Conservation (phyloP, 192 early-diverging fungal genomes). For the Tieghemiomyces parasiticus region DNA sequence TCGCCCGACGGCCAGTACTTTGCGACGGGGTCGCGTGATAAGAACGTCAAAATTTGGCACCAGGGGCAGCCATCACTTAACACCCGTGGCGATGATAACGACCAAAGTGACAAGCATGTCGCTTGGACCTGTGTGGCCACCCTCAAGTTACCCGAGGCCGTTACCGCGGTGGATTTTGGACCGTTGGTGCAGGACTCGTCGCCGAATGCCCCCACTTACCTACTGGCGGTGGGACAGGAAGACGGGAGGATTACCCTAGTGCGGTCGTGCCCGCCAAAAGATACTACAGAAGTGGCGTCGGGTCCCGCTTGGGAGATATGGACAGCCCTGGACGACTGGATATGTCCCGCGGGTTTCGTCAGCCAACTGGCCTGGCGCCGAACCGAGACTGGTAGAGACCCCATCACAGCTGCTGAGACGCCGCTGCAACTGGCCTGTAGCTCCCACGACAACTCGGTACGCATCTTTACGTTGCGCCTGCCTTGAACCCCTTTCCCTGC, state of each 20-base stretch:
- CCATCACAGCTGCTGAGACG: not conserved
- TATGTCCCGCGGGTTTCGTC: constrained; percentile 38
- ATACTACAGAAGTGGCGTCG: constrained; percentile 8
- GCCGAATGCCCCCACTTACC: constrained; percentile 28
- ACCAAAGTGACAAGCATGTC: too few species aligned
- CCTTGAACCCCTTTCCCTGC: too few species aligned
- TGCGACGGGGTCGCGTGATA: constrained; percentile 87
- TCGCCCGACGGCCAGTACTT: constrained; percentile 60
- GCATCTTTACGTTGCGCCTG: constrained; percentile 34
- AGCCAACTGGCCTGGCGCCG: constrained; percentile 53
- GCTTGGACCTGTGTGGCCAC: constrained; percentile 34
- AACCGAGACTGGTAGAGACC: not conserved
- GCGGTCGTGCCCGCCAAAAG: constrained; percentile 17
- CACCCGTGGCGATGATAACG: constrained; percentile 18
- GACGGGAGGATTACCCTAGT: constrained; percentile 51
- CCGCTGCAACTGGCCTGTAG: constrained; percentile 38
- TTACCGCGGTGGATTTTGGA: constrained; percentile 76
- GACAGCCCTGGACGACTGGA: constrained; percentile 29
- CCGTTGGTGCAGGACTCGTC: constrained; percentile 20
- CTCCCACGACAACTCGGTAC: constrained; percentile 59
- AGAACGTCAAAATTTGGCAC: constrained; percentile 70
- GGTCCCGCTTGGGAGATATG: constrained; percentile 24
- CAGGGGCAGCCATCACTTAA: constrained; percentile 14
- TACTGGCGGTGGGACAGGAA: constrained; percentile 72
- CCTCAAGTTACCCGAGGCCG: constrained; percentile 59